These are phyloP conservation scores for Escovopsis sp. DNA, from an alignment of 2,329 filamentous ascomycete genomes.

Conservation along the genomic window DNA sequence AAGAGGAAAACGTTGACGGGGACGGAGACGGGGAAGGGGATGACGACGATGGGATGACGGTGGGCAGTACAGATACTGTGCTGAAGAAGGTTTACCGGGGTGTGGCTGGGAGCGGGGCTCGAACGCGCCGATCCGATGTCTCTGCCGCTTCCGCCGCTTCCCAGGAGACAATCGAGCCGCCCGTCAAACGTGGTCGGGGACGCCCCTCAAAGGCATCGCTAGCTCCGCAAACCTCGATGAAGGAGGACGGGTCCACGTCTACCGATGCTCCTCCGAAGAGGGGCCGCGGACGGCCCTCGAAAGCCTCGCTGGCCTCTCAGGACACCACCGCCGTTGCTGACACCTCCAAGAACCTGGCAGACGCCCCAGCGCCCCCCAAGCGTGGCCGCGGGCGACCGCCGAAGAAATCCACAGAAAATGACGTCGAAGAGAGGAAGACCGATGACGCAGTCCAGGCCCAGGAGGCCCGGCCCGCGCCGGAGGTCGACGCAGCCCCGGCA, in stretches of 20 bases:
- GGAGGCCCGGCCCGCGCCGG: no score
- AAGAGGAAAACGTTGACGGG: conserved; percentile 1
- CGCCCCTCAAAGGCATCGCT: conserved; percentile 19
- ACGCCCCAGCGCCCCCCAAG: neutral
- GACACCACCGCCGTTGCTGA: conserved; percentile 3
- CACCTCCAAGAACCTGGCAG: neutral
- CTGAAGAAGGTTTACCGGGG: conserved; percentile 19
- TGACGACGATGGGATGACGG: conserved; percentile 22
- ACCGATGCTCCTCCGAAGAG: conserved; percentile 14
- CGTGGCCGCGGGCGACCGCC: conserved; percentile 8
- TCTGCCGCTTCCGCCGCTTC: conserved; percentile 3
- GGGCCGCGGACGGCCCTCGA: conserved; percentile 17
- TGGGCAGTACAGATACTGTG: conserved; percentile 28
- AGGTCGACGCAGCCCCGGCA: no score
- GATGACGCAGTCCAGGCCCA: conserved; percentile 2
- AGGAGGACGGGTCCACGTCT: conserved; percentile 9
- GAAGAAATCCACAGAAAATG: conserved; percentile 15
- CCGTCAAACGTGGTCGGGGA: conserved; percentile 17
- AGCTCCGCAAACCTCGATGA: conserved; percentile 11
- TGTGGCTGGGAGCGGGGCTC: conserved; percentile 11
- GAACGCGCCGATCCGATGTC: conserved; percentile 10
- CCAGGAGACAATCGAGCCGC: conserved; percentile 2
- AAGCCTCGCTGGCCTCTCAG: conserved; percentile 15
- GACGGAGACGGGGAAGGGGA: neutral
- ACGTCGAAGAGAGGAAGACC: neutral